Evolutionary conservation across 2,329 filamentous ascomycete genomes (phyloP).

Genomic region (Neonectria coccinea): DNA sequence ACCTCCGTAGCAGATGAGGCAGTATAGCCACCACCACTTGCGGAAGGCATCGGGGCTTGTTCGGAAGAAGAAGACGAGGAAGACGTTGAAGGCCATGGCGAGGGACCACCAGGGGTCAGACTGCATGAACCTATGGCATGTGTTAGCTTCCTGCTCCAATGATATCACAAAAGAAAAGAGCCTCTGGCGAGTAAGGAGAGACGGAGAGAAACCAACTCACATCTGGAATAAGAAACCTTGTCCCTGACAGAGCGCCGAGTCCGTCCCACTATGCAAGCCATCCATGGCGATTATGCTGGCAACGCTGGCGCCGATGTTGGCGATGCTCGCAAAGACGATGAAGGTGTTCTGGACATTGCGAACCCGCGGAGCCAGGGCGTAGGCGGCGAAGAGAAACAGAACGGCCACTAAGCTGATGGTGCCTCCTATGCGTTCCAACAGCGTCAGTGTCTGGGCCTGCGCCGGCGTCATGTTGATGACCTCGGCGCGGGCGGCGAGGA

Average conservation of each 20-base stretch:
- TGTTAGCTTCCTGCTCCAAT: slow-evolving; percentile 9
- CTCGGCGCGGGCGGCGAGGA: slow-evolving; percentile 41
- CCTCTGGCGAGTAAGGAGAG: slow-evolving; percentile 63
- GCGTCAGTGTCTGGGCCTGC: slow-evolving; percentile 57
- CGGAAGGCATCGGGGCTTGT: slow-evolving; percentile 74
- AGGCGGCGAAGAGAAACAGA: slow-evolving; percentile 64
- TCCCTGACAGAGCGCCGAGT: slow-evolving; percentile 69
- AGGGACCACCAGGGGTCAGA: slow-evolving; percentile 82
- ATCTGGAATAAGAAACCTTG: slow-evolving; percentile 75
- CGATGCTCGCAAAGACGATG: slow-evolving; percentile 70
- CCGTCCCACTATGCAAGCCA: slow-evolving; percentile 66
- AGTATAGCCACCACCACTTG: slow-evolving; percentile 79
- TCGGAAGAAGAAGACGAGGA: slow-evolving; percentile 74
- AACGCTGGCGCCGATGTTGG: slow-evolving; percentile 69
- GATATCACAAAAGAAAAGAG: slow-evolving; percentile 29
- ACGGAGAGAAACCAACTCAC: slow-evolving; percentile 57
- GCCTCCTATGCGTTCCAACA: slow-evolving; percentile 66
- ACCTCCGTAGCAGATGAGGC: slow-evolving; percentile 76
- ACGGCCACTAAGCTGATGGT: slow-evolving; percentile 65
- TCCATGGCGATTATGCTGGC: slow-evolving; percentile 79
- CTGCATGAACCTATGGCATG: slow-evolving; percentile 74
- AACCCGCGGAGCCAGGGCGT: slow-evolving; percentile 61
- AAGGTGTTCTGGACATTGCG: slow-evolving; percentile 72
- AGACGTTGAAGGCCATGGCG: slow-evolving; percentile 86
- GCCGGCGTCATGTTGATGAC: slow-evolving; percentile 45